Evolutionary conservation across 78 protist species (phyloP).

Genomic region (Dictyostelium purpureum): DNA sequence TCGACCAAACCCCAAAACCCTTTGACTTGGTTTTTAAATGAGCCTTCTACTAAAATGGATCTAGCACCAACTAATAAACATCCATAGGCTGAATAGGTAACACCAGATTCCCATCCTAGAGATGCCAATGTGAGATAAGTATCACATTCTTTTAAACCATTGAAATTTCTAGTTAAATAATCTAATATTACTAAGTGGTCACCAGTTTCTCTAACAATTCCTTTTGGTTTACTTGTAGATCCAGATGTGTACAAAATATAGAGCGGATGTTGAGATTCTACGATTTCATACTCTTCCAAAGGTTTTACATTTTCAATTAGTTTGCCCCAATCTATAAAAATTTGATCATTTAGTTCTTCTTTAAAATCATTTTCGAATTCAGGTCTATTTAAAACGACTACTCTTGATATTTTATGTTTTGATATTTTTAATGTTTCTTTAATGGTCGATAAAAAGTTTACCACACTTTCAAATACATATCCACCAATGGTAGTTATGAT

Average conservation of each 20-base stretch:
- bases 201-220: conserved; percentile 58
- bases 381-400: neutral
- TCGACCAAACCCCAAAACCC: conserved; percentile 49
- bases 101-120: conserved; percentile 41
- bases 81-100: conserved; percentile 16
- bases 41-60: conserved; percentile 55
- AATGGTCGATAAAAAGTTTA: conserved; percentile 26
- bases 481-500: conserved; percentile 70
- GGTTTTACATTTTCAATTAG: neutral
- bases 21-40: conserved; percentile 42
- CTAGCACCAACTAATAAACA: conserved; percentile 33
- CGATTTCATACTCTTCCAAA: conserved; percentile 34
- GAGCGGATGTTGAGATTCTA: conserved; percentile 88
- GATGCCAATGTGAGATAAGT: neutral
- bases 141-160: neutral
- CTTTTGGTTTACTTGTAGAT: conserved; percentile 88
- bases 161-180: conserved; percentile 3
- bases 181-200: conserved; percentile 47
- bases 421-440: conserved; percentile 39
- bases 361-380: neutral
- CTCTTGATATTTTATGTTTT: conserved; percentile 21
- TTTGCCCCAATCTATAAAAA: conserved; percentile 56
- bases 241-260: conserved; percentile 95
- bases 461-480: conserved; percentile 8
- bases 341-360: conserved; percentile 2